Percentiles rank a stretch among this genome's conserved stretches.
phyloP scores from a whole-genome alignment of 139 green algal genomes.

The Asterochloris erici region DNA sequence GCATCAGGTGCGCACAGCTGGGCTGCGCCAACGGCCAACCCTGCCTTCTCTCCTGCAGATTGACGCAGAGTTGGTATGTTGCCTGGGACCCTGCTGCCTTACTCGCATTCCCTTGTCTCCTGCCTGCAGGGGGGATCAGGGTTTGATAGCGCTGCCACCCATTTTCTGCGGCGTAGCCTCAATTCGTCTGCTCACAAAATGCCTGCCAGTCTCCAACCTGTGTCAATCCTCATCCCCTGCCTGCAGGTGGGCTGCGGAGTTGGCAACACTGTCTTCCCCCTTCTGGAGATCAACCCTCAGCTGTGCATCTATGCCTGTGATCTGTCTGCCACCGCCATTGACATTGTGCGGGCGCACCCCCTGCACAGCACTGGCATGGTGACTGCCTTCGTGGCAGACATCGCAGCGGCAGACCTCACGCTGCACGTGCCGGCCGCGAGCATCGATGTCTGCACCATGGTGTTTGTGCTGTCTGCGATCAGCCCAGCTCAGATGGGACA shows the following conservation, averaged over 20 bases:
- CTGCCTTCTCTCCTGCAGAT: too few relatives aligned
- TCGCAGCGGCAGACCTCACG: conserved; percentile 51
- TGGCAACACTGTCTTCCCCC: conserved; percentile 88
- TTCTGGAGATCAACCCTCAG: conserved; percentile 69
- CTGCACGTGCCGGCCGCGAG: conserved; percentile 17
- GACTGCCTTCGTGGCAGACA: conserved; percentile 81
- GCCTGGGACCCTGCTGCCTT: too few relatives aligned
- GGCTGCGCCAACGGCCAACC: too few relatives aligned
- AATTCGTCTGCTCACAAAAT: too few relatives aligned
- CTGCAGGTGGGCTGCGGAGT: conserved; percentile 89
- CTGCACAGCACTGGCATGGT: conserved; percentile 33
- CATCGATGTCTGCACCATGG: conserved; percentile 57
- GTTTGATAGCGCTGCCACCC: too few relatives aligned
- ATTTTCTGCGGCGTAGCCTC: too few relatives aligned
- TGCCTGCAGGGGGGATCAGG: too few relatives aligned
- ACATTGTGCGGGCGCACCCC: conserved; percentile 56
- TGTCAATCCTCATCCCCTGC: too few relatives aligned
- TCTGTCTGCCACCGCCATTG: conserved; percentile 76
- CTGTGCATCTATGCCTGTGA: conserved; percentile 80
- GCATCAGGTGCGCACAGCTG: too few relatives aligned
- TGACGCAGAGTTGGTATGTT: too few relatives aligned
- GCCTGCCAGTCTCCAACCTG: too few relatives aligned
- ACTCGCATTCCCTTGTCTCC: too few relatives aligned
- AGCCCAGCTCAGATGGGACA: conserved; percentile 59
- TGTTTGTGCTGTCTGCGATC: conserved; percentile 95